Evolutionary conservation across 129 eudicot genomes (phyloP).

Genomic region (Ambrosia trifida): DNA sequence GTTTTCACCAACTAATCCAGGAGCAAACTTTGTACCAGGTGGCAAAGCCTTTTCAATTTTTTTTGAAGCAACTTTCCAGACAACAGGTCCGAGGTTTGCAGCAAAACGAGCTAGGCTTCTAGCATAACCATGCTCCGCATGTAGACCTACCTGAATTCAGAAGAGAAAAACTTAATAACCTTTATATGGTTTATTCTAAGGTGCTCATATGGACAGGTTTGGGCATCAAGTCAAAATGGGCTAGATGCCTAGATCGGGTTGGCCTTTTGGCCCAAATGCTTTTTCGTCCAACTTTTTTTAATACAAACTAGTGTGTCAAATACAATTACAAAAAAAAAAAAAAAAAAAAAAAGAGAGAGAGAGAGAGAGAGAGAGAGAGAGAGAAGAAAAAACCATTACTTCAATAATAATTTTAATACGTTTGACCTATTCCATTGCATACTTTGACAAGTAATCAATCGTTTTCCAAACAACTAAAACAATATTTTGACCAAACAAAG

Average conservation of each 20-base stretch:
- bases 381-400: too few species aligned
- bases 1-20: slow-evolving; percentile 72
- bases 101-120: slow-evolving; percentile 96
- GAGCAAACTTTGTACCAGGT: slow-evolving; percentile 71
- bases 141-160: slow-evolving; percentile 71
- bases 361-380: too few species aligned
- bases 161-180: not conserved
- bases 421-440: not conserved
- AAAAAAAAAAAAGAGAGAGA: too few species aligned
- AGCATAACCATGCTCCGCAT: slow-evolving; percentile 78
- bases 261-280: too few species aligned
- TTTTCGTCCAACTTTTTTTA: too few species aligned
- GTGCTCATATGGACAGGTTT: too few species aligned
- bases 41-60: slow-evolving; percentile 65
- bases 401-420: too few species aligned
- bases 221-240: too few species aligned
- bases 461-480: not conserved
- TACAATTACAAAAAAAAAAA: too few species aligned
- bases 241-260: too few species aligned
- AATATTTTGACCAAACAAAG: not conserved
- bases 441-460: not conserved
- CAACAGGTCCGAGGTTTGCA: slow-evolving; percentile 82
- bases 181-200: not conserved
- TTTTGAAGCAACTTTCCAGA: slow-evolving; percentile 81
- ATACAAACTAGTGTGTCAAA: too few species aligned